Base-by-base conservation (phyloP, 2,329 filamentous ascomycete genomes). In the Verticillium klebahnii region DNA sequence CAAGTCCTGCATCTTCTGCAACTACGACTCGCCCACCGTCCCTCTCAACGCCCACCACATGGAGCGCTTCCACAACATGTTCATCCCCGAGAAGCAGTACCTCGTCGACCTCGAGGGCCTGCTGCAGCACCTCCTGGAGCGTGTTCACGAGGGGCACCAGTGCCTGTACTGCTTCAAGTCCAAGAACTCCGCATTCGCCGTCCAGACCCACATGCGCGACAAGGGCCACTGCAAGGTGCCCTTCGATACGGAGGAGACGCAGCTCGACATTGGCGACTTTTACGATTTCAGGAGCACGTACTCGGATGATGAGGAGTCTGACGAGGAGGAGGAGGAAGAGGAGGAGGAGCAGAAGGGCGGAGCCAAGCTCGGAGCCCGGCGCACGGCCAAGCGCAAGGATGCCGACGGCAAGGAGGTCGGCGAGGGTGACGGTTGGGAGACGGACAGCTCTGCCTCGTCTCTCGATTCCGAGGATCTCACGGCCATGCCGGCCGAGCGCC, bases 251-350 rank as follows among this genome's bases (percentile, higher is more conserved):
- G 92, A 97, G 72, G 89, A 90, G 39, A 93, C 98, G 71, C 92
- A 97, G 78, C 84, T 98, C 34, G 92, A 96, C 61, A 92, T 99
- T 70, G 95, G 95, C 61, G 92, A 98, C 67, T 97, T 92, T 75
- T 99, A 99, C 76, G 95, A 99, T 73, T 99, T 99, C 83, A 86
- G 91, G 67, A 91, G 91, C 77, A 97, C 95, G 1, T 99, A 99
- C 74, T 95, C 93, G 0, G 95, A 98, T 69, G 86, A 83, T 12
- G 91, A 85, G 17, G 84, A 87, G 1, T 86, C 85, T 1, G 85
- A 86, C 6, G 86, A 88, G 25, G 82, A 80, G 14, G 82, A 80
- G 14, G 73, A 75, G 4, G 74, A 75, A 3, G 80, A 79, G 8
- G 83, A 83, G 58, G 80, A 77, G 29, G 78, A 78, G 32, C 77